Conservation (phyloP, 345 rosid species). For the Ceriops zippeliana region DNA sequence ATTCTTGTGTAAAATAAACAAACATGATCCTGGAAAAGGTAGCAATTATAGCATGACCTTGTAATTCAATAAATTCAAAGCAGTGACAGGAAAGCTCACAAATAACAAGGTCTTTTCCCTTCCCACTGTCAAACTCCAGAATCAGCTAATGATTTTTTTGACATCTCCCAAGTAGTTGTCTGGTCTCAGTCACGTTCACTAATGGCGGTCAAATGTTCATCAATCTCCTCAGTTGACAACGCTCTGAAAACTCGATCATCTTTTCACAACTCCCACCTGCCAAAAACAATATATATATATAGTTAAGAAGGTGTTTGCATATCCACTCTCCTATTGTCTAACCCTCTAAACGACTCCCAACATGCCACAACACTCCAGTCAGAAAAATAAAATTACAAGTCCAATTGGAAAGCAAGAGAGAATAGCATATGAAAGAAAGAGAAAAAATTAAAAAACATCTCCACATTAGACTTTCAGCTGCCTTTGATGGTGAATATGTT, state of each 20-base stretch:
- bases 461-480: background rate
- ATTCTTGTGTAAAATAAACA: background rate
- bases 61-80: background rate
- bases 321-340: too few relatives aligned
- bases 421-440: background rate
- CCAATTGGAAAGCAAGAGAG: too few relatives aligned
- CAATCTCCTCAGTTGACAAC: slow-evolving; percentile 65
- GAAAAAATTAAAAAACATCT: background rate
- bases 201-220: slow-evolving; percentile 78
- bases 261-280: slow-evolving; percentile 79
- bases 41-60: background rate
- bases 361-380: too few relatives aligned
- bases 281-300: background rate
- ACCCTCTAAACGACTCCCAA: background rate
- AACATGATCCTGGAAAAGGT: background rate
- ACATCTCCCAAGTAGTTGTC: background rate
- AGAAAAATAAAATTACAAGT: too few relatives aligned
- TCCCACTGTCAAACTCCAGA: background rate
- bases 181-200: slow-evolving; percentile 61
- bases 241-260: slow-evolving; percentile 52
- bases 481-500: background rate
- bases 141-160: background rate
- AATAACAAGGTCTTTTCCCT: background rate
- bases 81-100: background rate
- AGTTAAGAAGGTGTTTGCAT: background rate